Percentiles rank a stretch among this genome's conserved stretches.
phyloP scores from a whole-genome alignment of 495 filamentous ascomycete species.

The Articulospora tetracladia region DNA sequence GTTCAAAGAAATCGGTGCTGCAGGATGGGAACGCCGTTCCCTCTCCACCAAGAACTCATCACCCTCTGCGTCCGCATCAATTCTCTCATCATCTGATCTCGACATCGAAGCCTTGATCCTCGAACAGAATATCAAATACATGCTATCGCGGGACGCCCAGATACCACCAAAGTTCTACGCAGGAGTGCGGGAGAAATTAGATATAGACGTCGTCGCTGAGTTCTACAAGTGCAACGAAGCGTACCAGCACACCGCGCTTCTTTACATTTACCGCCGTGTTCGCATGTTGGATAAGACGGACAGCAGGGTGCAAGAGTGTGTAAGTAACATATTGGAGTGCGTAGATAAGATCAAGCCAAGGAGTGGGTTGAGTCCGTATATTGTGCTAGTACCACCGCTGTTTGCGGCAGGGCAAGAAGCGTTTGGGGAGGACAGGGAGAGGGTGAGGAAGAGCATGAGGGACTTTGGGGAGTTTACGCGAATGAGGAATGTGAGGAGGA shows the following conservation, averaged over 20 bases:
- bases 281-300: no score
- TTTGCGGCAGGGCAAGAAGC: not conserved
- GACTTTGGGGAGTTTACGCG: not conserved
- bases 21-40: slow-evolving; percentile 1
- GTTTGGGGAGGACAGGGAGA: not conserved
- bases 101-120: no score
- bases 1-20: slow-evolving; percentile 1
- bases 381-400: not conserved
- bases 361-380: not conserved
- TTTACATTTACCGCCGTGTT: not conserved
- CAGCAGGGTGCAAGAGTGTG: no score
- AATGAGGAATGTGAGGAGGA: not conserved
- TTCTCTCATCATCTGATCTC: no score
- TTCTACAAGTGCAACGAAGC: slow-evolving; percentile 4
- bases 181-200: not conserved
- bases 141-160: not conserved
- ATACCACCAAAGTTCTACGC: not conserved
- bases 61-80: no score
- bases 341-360: not conserved
- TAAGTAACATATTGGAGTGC: not conserved
- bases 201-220: not conserved
- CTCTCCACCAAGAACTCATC: no score
- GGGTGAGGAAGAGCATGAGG: not conserved
- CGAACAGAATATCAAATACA: no score
- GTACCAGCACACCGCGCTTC: not conserved